A percentile compares a stretch with the other conserved stretches of the same genome.
Evolutionary conservation across 495 filamentous ascomycete species (phyloP).

Genomic region (Parathielavia hyrcaniae): DNA sequence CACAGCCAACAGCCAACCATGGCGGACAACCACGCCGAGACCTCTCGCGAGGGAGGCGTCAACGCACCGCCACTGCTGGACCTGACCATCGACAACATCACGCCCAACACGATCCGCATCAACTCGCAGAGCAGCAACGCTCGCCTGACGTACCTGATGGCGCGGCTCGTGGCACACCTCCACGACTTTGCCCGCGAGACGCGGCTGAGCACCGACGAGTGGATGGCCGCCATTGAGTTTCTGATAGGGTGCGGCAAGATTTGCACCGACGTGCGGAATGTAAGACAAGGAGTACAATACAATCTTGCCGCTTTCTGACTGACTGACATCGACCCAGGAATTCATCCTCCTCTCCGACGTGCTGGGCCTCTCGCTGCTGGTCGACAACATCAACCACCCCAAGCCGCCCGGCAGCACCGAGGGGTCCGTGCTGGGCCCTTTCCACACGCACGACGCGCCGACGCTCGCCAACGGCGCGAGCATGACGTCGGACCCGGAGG

Average conservation of each 20-base stretch:
- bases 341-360: slow-evolving; percentile 93
- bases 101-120: slow-evolving; percentile 64
- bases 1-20: not conserved
- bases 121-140: slow-evolving; percentile 63
- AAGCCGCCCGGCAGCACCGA: slow-evolving; percentile 71
- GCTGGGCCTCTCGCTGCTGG: slow-evolving; percentile 80
- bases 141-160: slow-evolving; percentile 66
- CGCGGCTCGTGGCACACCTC: slow-evolving; percentile 67
- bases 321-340: slow-evolving; percentile 64
- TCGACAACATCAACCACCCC: slow-evolving; percentile 89
- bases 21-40: not conserved
- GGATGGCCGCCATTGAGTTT: slow-evolving; percentile 68
- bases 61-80: slow-evolving; percentile 51
- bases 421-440: slow-evolving; percentile 85
- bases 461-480: slow-evolving; percentile 53
- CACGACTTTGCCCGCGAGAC: slow-evolving; percentile 83
- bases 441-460: slow-evolving; percentile 86
- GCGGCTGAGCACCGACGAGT: slow-evolving; percentile 68
- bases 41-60: slow-evolving; percentile 9
- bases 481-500: slow-evolving; percentile 67
- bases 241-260: slow-evolving; percentile 69
- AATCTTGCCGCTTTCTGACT: not conserved
- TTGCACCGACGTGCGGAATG: slow-evolving; percentile 57
- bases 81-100: slow-evolving; percentile 78
- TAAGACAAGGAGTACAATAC: slow-evolving; percentile 1